Evolutionary conservation across 2,329 filamentous ascomycete species (phyloP).

Genomic region (Aspergillus viridinutans): DNA sequence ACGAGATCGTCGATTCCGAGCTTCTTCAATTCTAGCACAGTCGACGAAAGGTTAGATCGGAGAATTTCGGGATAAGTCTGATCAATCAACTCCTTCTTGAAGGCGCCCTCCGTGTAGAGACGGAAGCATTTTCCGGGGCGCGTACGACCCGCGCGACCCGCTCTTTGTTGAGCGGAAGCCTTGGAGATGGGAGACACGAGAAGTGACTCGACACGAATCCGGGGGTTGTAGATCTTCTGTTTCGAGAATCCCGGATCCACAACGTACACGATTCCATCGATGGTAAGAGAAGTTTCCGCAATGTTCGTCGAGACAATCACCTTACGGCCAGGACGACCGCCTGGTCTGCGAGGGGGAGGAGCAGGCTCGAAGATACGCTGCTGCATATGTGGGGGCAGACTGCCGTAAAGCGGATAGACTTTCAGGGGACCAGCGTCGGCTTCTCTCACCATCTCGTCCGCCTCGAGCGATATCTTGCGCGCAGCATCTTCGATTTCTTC

Average conservation of each 20-base stretch:
- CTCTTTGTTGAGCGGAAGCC: slow-evolving; percentile 92
- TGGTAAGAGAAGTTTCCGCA: slow-evolving; percentile 94
- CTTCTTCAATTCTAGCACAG: slow-evolving; percentile 95
- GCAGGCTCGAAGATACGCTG: slow-evolving; percentile 93
- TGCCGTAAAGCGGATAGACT: slow-evolving; percentile 92
- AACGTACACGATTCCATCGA: slow-evolving; percentile 97
- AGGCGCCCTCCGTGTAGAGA: slow-evolving; percentile 89
- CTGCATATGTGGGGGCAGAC: slow-evolving; percentile 85
- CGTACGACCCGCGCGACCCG: slow-evolving; percentile 98
- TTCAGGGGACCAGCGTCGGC: slow-evolving; percentile 84
- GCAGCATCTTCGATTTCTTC: slow-evolving; percentile 98
- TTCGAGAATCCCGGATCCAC: slow-evolving; percentile 99
- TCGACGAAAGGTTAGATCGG: slow-evolving; percentile 89
- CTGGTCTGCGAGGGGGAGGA: slow-evolving; percentile 65
- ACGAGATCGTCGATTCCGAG: slow-evolving; percentile 92
- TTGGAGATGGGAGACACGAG: slow-evolving; percentile 98
- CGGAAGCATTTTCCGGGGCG: slow-evolving; percentile 98
- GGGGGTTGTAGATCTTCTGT: slow-evolving; percentile 98
- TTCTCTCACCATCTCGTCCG: slow-evolving; percentile 86
- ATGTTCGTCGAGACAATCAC: slow-evolving; percentile 96
- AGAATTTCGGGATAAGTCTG: slow-evolving; percentile 96
- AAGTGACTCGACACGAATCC: slow-evolving; percentile 91
- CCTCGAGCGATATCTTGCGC: slow-evolving; percentile 84
- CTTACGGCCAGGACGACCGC: slow-evolving; percentile 86
- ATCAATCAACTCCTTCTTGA: slow-evolving; percentile 97